phyloP scores from a whole-genome alignment of 176 grass and related monocot genomes.

The Oryza punctata region DNA sequence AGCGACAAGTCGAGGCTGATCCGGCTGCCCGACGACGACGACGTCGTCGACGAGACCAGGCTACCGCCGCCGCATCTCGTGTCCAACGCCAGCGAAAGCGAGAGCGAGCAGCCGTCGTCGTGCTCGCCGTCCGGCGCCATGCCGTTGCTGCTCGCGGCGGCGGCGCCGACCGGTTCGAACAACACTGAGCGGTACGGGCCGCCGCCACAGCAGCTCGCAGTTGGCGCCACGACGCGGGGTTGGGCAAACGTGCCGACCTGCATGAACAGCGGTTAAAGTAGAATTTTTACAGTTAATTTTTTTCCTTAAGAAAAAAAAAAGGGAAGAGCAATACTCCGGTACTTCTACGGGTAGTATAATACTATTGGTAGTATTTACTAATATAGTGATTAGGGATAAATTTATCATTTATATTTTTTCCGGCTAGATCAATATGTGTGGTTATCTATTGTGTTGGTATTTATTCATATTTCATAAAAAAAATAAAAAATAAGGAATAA shows the following conservation, averaged over 20 bases:
- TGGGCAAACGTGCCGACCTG: not conserved
- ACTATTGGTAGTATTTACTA: too few relatives aligned
- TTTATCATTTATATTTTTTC: too few relatives aligned
- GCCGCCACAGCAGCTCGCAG: not conserved
- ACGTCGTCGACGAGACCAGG: constrained; percentile 25
- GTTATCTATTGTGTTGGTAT: too few relatives aligned
- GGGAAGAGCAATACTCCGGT: too few relatives aligned
- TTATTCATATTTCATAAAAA: too few relatives aligned
- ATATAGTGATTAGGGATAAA: too few relatives aligned
- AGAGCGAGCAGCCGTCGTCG: constrained; percentile 1
- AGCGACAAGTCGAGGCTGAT: constrained; percentile 56
- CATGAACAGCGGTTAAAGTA: not conserved
- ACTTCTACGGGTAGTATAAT: too few relatives aligned
- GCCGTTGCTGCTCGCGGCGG: not conserved
- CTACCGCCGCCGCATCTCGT: not conserved
- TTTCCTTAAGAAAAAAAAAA: not conserved
- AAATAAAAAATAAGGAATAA: too few relatives aligned
- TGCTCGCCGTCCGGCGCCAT: not conserved
- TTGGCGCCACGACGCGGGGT: not conserved
- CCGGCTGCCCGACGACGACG: constrained; percentile 30
- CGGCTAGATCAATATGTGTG: too few relatives aligned
- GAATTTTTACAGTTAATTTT: too few relatives aligned
- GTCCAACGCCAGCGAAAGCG: constrained; percentile 33
- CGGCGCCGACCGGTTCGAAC: not conserved
- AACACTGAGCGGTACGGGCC: not conserved